Evolutionary conservation across 352 stramenopile genomes (phyloP), one percentile per base, ranked within the genome.

Genomic region (Globisporangium camurandrum): DNA sequence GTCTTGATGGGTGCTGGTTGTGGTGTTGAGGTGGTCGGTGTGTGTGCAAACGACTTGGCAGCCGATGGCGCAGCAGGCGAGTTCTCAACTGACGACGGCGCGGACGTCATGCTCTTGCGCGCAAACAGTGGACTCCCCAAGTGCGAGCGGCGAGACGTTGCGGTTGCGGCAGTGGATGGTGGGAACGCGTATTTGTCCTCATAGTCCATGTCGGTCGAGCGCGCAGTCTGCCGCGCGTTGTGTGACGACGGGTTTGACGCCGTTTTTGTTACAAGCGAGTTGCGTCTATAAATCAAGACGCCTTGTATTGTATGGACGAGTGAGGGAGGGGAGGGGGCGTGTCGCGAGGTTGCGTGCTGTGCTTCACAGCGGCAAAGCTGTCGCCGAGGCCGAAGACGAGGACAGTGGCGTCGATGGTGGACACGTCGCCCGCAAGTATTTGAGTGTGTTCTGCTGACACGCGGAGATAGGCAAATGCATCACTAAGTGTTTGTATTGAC

Each of bases 171-270:
- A n/a, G n/a, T n/a, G n/a, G n/a, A n/a, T n/a, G 53, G 53, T 2
- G 53, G 53, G 24, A 49, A 44, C 46, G 41, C 34, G 31, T 53
- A 31, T 42, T 59, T 59, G 53, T 59, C 53, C 41, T 59, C 53
- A 23, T 54, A 54, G 26, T 59, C 46, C 22, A 54, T 45, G 53
- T 59, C 53, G 46, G 33, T 24, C 31, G 46, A 54, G n/a, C 46
- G 34, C 39, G 46, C 31, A 12, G 30, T n/a, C 9, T 36, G 39
- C 16, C 53, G 40, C 38, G 48, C 31, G 39, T 53, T 12, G 16
- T 27, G 55, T 16, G 56, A 51, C 0, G 51, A 45, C 2, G 38
- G 19, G 24, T 46, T 40, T 26, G 38, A 24, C 26, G 53, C 11
- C 2, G 46, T 44, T 20, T 46, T 41, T 49, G 58, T 57, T 33